phyloP scores from a whole-genome alignment of 257 asterid species.

The Nicotiana otophora region DNA sequence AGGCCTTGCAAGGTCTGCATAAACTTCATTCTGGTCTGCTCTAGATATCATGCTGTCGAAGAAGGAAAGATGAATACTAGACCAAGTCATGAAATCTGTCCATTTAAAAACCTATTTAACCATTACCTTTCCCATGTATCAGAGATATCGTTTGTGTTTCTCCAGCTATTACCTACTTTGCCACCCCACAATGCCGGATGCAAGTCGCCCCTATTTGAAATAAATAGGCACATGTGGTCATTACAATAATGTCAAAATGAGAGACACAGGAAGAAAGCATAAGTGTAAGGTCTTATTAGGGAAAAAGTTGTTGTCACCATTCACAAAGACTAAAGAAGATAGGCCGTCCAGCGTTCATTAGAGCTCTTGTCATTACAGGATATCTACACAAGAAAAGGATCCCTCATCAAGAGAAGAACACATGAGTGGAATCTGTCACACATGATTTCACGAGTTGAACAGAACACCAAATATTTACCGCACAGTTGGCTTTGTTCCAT shows the following conservation, averaged over 20 bases:
- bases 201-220: conserved; percentile 71
- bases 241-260: background rate
- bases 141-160: conserved; percentile 76
- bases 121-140: conserved; percentile 79
- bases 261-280: background rate
- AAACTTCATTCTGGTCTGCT: conserved; percentile 90
- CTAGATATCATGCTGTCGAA: conserved; percentile 67
- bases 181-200: conserved; percentile 88
- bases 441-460: background rate
- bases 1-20: conserved; percentile 74
- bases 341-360: conserved; percentile 64
- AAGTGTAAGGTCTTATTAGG: background rate
- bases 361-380: conserved; percentile 83
- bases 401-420: background rate
- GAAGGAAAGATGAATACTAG: background rate
- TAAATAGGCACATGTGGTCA: background rate
- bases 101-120: background rate
- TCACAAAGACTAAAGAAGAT: conserved; percentile 84
- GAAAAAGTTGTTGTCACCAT: conserved; percentile 40
- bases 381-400: conserved; percentile 33
- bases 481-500: conserved; percentile 56
- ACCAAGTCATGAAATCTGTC: background rate
- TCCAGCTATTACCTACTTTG: conserved; percentile 80
- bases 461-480: conserved; percentile 29
- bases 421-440: background rate